Conservation (phyloP, 306 rosid genomes). For the Quercus agrifolia region DNA sequence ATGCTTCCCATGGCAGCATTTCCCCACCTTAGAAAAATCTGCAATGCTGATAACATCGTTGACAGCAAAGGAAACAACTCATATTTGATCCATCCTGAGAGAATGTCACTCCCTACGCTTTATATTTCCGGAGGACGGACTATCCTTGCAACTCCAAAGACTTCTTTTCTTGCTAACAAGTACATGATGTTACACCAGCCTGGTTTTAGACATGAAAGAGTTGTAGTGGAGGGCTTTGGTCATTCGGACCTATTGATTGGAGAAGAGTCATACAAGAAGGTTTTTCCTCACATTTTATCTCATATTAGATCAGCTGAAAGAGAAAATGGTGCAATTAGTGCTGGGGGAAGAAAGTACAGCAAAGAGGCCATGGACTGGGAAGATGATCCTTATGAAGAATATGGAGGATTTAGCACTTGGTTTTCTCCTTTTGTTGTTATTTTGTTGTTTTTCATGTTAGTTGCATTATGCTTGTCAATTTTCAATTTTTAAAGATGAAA, state of each 20-base stretch:
- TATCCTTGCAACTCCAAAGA: constrained; percentile 26
- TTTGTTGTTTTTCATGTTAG: background rate
- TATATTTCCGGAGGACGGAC: constrained; percentile 24
- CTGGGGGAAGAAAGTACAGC: constrained; percentile 6
- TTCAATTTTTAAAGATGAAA: background rate
- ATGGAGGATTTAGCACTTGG: constrained; percentile 19
- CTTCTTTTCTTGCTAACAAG: constrained; percentile 34
- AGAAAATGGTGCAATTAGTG: background rate
- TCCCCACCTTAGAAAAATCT: constrained; percentile 31
- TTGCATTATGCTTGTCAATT: background rate
- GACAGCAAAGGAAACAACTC: constrained; percentile 23
- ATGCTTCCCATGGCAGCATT: constrained; percentile 34
- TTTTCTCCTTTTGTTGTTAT: constrained; percentile 23
- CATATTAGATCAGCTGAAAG: constrained; percentile 18
- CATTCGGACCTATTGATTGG: constrained; percentile 41
- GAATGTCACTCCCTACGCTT: constrained; percentile 30
- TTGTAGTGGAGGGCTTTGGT: constrained; percentile 37
- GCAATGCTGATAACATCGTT: constrained; percentile 29
- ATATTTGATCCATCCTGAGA: constrained; percentile 31
- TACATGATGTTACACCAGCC: constrained; percentile 40
- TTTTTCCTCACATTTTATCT: constrained; percentile 29
- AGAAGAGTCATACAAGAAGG: constrained; percentile 27
- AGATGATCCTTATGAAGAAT: constrained; percentile 20
- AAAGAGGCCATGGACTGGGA: constrained; percentile 29
- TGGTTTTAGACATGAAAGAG: constrained; percentile 22